Conservation (phyloP, 306 rosid species). For the Adenanthera pavonina region DNA sequence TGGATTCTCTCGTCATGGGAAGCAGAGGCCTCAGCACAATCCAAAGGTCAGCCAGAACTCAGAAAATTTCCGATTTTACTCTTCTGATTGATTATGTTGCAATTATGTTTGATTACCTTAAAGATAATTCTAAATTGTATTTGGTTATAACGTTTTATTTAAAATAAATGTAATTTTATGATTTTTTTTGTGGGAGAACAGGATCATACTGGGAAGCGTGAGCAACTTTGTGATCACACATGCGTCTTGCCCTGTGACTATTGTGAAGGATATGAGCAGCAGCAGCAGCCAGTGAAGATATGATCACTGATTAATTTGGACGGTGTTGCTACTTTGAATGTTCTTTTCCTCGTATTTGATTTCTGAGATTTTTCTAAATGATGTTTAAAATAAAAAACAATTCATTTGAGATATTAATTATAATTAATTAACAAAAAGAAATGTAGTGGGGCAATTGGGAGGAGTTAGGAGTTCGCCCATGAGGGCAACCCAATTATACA, state of each 20-base stretch:
- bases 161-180: neutral
- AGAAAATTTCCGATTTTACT: neutral
- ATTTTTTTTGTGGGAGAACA: constrained; percentile 28
- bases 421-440: too few species aligned
- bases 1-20: constrained; percentile 69
- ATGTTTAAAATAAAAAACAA: neutral
- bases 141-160: neutral
- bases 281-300: neutral
- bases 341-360: neutral
- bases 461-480: too few species aligned
- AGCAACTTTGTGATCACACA: constrained; percentile 59
- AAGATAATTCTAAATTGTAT: neutral
- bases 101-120: neutral
- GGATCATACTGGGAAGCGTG: constrained; percentile 72
- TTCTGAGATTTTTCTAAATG: neutral
- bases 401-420: too few species aligned
- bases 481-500: too few species aligned
- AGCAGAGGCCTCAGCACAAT: constrained; percentile 68
- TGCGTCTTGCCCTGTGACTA: constrained; percentile 68
- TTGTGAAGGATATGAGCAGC: constrained; percentile 57
- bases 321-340: neutral
- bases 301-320: neutral
- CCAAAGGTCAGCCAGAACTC: constrained; percentile 54
- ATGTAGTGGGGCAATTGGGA: too few species aligned
- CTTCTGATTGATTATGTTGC: neutral